Evolutionary conservation across 2,329 filamentous ascomycete genomes (phyloP), one percentile per base, ranked within the genome.

Genomic region (Fusarium sp.): DNA sequence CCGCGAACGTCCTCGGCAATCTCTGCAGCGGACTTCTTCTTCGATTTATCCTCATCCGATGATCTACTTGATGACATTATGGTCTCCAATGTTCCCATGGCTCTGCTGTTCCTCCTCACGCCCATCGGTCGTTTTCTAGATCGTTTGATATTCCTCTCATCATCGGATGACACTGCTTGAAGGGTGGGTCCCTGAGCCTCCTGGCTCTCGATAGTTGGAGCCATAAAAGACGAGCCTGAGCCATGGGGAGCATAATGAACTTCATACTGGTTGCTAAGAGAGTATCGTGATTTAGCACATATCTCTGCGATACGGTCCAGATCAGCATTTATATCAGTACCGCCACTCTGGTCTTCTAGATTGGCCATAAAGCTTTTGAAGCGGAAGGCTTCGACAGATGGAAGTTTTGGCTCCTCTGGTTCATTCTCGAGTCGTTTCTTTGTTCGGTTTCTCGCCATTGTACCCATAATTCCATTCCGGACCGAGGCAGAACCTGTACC

Each of bases 1-100:
- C 86, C 88, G 44, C 86, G 87, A 40, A 89, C 85, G 61, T 88
- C 86, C 11, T 87, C 86, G 1, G 87, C 86, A 32, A 91, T 82
- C 64, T 89, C 88, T 3, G 86, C 83, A 1, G 89, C 89, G 2
- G 88, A 85, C 77, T 88, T 90, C 80, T 89, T 90, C 73, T 86
- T 88, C n/a, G 86, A 83, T 73, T 86, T 87, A 46, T 90, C 89
- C 71, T 91, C 90, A 30, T 90, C 89, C 0, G 89, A 91, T 3
- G 89, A 91, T 32, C 89, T 86, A 68, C 89, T 91, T 1, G 88
- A 90, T 30, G 89, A 91, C 85, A 91, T 91, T 76, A 92, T 92
- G 2, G 90, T 92, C 75, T 92, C 89, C 8, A 92, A 80, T 2
- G 89, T 91, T 6, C 89, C 88, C 79, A 91, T 89, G 9, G 90